Evolutionary conservation across 495 filamentous ascomycete species (phyloP).

Genomic region (Aspergillus kassunensis): DNA sequence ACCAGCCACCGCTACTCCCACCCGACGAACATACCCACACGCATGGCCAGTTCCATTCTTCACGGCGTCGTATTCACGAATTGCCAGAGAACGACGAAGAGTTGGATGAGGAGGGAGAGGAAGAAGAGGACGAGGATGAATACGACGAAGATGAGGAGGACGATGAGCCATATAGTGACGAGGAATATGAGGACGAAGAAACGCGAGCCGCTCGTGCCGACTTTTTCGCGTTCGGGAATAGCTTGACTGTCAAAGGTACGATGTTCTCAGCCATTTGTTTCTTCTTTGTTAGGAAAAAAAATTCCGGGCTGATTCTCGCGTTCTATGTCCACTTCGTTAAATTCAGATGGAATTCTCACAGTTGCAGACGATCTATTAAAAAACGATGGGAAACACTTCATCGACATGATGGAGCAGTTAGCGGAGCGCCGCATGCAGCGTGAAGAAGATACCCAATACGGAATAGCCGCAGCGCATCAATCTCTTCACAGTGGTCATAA

Average conservation of each 20-base stretch:
- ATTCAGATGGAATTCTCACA: constrained; percentile 90
- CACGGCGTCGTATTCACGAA: constrained; percentile 55
- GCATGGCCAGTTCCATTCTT: constrained; percentile 48
- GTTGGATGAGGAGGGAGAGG: constrained; percentile 58
- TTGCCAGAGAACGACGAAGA: constrained; percentile 65
- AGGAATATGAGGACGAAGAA: constrained; percentile 50
- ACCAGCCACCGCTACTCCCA: constrained; percentile 41
- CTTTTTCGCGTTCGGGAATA: constrained; percentile 97
- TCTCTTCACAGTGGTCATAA: constrained; percentile 59
- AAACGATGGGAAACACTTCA: constrained; percentile 99
- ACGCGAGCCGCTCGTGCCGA: constrained; percentile 57
- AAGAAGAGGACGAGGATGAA: constrained; percentile 57
- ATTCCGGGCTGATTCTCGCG: constrained; percentile 21
- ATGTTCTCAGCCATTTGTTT: background rate
- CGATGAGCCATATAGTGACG: constrained; percentile 53
- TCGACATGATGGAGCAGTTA: constrained; percentile 99
- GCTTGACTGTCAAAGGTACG: constrained; percentile 93
- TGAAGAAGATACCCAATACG: constrained; percentile 82
- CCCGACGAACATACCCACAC: constrained; percentile 42
- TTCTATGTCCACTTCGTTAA: constrained; percentile 12
- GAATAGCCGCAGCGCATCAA: constrained; percentile 54
- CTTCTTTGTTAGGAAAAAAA: constrained; percentile 11
- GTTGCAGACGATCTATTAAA: constrained; percentile 97
- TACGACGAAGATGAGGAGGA: constrained; percentile 57
- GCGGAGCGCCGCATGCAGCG: constrained; percentile 95